Evolutionary conservation across 768 basidiomycete genomes (phyloP).

Genomic region (Termitomyces sp.): DNA sequence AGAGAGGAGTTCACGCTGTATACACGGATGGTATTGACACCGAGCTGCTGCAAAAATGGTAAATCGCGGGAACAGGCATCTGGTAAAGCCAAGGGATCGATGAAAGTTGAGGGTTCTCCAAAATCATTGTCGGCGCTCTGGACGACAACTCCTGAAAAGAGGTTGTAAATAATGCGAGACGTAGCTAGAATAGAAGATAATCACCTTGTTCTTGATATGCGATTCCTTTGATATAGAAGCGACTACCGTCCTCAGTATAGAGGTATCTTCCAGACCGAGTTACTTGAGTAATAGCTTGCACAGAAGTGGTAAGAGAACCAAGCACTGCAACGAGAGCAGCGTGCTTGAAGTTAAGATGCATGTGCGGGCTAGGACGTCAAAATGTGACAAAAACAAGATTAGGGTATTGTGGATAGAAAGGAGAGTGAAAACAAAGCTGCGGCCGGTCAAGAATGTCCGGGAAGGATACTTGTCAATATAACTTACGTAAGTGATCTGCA

Average conservation of each 20-base stretch:
- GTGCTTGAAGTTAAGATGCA: constrained; percentile 23
- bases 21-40: constrained; percentile 77
- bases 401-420: constrained; percentile 4
- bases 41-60: constrained; percentile 67
- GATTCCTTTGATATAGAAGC: constrained; percentile 88
- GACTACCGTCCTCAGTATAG: constrained; percentile 63
- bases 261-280: constrained; percentile 74
- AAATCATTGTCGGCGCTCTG: constrained; percentile 53
- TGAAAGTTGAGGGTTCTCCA: constrained; percentile 66
- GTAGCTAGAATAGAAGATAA: background rate
- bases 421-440: background rate
- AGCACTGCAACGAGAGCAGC: constrained; percentile 31
- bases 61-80: constrained; percentile 73
- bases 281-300: constrained; percentile 65
- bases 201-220: constrained; percentile 82
- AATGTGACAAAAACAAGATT: background rate
- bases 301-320: constrained; percentile 37
- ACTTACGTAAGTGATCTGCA: background rate
- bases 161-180: background rate
- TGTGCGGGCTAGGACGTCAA: constrained; percentile 6
- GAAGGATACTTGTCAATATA: background rate
- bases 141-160: constrained; percentile 31
- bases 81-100: constrained; percentile 70
- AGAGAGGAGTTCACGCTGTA: constrained; percentile 81
- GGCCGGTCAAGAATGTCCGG: background rate